Evolutionary conservation across 768 basidiomycete species (phyloP), one percentile per base, ranked within the genome.

Genomic region (Postia placenta): DNA sequence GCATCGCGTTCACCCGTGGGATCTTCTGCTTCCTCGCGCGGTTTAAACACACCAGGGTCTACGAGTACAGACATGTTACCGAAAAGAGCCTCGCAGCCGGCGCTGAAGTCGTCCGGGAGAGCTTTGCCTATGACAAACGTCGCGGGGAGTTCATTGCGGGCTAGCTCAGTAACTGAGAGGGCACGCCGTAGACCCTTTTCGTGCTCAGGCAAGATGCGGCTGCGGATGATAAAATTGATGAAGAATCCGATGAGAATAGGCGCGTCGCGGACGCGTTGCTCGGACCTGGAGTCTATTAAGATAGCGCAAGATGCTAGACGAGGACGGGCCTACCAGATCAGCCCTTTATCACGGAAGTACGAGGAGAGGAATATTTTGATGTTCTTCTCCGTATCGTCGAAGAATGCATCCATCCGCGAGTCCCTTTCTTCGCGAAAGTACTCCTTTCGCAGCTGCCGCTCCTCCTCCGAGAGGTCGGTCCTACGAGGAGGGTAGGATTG

Each of bases 341-440:
- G 71, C 22, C 88, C 88, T 49, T 79, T 78, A 47, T 80, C 75
- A 28, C 78, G 72, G 67, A 81, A 83, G 56, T 79, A 76, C 4
- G 84, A 84, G 0, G 85, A 84, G 51, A 91, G 68, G 64, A 88
- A 91, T 17, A 87, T 71, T 48, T 71, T 78, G 46, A 83, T 65
- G 25, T 70, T 64, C 7, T 61, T 63, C 54, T 80, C 84, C 0
- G 88, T 85, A 48, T 86, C 72, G 33, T 73, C 65, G 50, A 91
- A 65, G 62, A 91, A 91, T 3, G 63, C 53, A 0, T 69, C 57
- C 45, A 81, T 65, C 23, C 56, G 55, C 27, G 49, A 46, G 22
- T 60, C 63, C 24, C 60, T 59, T 28, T 48, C 50, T 30, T 64
- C 59, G 12, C 49, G 50, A 48, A 48, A 58, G 39, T 52, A 51